A percentile compares a stretch with the other conserved stretches of the same genome.
Conservation (phyloP, 352 stramenopile genomes). For the Globisporangium lucens region DNA sequence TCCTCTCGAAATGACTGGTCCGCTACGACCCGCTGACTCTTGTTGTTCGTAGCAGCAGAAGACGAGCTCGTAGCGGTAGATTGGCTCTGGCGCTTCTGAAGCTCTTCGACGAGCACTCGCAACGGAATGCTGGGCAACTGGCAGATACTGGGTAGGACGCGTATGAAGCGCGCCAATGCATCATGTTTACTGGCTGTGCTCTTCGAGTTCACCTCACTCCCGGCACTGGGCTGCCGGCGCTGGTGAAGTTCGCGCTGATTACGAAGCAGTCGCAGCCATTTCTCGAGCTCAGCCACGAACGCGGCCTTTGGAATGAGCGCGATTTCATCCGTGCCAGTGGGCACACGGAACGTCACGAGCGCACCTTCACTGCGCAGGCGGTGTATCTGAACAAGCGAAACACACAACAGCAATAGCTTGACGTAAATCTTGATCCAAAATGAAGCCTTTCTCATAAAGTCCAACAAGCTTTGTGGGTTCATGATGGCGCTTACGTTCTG, state of each 20-base stretch:
- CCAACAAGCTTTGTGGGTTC: background rate
- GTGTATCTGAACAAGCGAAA: conserved; percentile 29
- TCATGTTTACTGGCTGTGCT: conserved; percentile 30
- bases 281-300: conserved; percentile 36
- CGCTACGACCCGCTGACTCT: background rate
- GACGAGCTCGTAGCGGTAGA: background rate
- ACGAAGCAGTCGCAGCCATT: conserved; percentile 30
- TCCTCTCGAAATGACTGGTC: conserved; percentile 25
- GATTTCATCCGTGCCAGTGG: conserved; percentile 38
- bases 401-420: background rate
- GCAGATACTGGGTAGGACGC: conserved; percentile 9
- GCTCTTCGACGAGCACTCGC: conserved; percentile 9
- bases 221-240: background rate
- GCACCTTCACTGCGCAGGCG: conserved; percentile 35
- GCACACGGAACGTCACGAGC: conserved; percentile 49
- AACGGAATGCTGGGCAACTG: conserved; percentile 10
- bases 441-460: background rate
- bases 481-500: conserved; percentile 38
- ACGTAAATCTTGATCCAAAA: background rate
- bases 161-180: conserved; percentile 33
- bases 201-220: conserved; percentile 6
- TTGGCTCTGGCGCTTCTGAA: conserved; percentile 1
- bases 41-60: background rate
- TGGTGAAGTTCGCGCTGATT: conserved; percentile 22
- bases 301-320: conserved; percentile 30